These are phyloP conservation scores for Leishmania gerbilli DNA, from an alignment of 208 protist genomes.

Conservation along the genomic window DNA sequence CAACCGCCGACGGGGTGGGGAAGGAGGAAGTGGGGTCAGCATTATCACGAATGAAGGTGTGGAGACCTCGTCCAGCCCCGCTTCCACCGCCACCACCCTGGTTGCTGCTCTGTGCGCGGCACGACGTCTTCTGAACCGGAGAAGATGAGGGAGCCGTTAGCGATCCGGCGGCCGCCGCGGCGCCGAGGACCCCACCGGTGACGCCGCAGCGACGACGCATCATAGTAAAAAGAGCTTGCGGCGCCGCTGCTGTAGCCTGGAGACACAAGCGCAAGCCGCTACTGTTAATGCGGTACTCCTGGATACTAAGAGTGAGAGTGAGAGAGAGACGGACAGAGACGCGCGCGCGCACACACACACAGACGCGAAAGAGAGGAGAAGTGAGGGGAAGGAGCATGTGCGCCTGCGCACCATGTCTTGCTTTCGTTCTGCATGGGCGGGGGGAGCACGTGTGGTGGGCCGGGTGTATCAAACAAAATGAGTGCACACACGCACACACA, in stretches of 20 bases:
- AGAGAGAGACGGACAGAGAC: background rate
- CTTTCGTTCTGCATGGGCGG: background rate
- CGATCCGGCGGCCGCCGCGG: background rate
- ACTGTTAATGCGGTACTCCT: background rate
- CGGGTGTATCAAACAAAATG: background rate
- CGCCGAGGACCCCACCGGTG: background rate
- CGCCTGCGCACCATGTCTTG: background rate
- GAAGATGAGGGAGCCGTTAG: background rate
- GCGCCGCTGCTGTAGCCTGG: background rate
- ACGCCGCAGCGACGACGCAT: conserved; percentile 40
- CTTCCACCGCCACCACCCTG: conserved; percentile 4
- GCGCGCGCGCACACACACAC: background rate
- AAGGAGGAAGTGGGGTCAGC: conserved; percentile 14
- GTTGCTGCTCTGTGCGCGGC: conserved; percentile 24
- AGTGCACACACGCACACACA: background rate
- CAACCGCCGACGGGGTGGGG: background rate
- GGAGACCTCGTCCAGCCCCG: conserved; percentile 9
- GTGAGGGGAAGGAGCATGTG: background rate
- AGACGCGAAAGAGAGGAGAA: background rate
- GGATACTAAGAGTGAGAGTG: background rate
- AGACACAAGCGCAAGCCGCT: background rate
- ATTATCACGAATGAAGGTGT: conserved; percentile 30
- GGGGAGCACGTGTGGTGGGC: background rate
- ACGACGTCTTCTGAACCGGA: background rate
- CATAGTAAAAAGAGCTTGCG: conserved; percentile 15